Evolutionary conservation across 805 yeast species (phyloP).

Genomic region (Diddensiella santjacobensis): DNA sequence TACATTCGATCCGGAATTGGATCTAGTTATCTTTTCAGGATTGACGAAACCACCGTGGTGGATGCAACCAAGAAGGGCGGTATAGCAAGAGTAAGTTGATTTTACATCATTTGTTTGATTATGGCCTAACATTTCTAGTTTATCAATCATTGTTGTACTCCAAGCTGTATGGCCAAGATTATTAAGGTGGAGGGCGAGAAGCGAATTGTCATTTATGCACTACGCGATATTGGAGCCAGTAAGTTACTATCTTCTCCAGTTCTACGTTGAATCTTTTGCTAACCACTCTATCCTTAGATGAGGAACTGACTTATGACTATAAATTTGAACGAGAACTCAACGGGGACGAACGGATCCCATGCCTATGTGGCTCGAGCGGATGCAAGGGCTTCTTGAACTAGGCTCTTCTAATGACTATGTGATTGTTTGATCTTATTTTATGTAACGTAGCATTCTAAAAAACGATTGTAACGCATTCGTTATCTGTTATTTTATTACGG

Average conservation of each 20-base stretch:
- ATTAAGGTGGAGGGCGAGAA: slow-evolving; percentile 91
- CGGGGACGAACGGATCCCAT: slow-evolving; percentile 80
- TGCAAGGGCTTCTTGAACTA: slow-evolving; percentile 86
- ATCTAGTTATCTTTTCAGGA: slow-evolving; percentile 85
- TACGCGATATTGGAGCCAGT: slow-evolving; percentile 80
- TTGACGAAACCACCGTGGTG: slow-evolving; percentile 90
- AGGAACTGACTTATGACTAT: slow-evolving; percentile 91
- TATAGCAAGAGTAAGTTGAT: slow-evolving; percentile 58
- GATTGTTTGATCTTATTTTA: neutral
- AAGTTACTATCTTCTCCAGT: slow-evolving; percentile 36
- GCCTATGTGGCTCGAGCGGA: slow-evolving; percentile 92
- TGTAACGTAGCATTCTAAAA: neutral
- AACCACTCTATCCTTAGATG: slow-evolving; percentile 24
- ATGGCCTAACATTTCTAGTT: slow-evolving; percentile 40
- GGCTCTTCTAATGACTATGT: neutral
- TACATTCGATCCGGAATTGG: slow-evolving; percentile 91
- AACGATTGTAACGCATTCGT: too few species aligned
- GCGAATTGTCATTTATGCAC: slow-evolving; percentile 91
- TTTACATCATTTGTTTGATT: neutral
- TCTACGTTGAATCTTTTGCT: neutral
- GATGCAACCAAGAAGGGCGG: slow-evolving; percentile 98
- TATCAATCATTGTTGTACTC: slow-evolving; percentile 95
- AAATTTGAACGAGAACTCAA: slow-evolving; percentile 89
- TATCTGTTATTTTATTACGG: too few species aligned
- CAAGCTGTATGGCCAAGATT: slow-evolving; percentile 95